Conservation (phyloP, 371 early-diverging fungal genomes). For the Mortierella sp. region DNA sequence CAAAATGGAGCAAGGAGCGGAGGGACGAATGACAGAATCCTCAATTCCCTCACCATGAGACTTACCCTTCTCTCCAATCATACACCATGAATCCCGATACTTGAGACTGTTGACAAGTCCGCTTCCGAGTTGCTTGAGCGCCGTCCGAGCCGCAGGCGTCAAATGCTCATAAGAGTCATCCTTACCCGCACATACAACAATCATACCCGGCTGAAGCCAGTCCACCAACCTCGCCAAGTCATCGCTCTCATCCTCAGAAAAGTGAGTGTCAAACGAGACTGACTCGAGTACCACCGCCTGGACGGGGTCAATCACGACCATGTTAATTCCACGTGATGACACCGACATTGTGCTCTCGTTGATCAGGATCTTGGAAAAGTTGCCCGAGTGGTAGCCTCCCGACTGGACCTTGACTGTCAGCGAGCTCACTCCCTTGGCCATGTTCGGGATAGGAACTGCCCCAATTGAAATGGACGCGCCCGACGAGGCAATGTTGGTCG, state of each 20-base stretch:
- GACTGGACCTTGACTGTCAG: constrained; percentile 70
- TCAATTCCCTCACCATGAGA: background rate
- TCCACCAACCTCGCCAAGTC: constrained; percentile 77
- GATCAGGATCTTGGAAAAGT: constrained; percentile 77
- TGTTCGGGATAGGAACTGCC: constrained; percentile 34
- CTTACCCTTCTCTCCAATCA: constrained; percentile 78
- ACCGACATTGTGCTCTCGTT: constrained; percentile 68
- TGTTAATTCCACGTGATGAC: constrained; percentile 79
- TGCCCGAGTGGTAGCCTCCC: constrained; percentile 80
- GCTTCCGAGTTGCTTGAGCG: constrained; percentile 73
- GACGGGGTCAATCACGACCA: constrained; percentile 75
- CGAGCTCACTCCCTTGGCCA: constrained; percentile 20
- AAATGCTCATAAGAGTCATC: constrained; percentile 81
- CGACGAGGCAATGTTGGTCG: constrained; percentile 28
- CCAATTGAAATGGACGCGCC: constrained; percentile 24
- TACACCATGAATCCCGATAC: constrained; percentile 85
- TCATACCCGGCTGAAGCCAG: constrained; percentile 67
- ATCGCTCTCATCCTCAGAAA: constrained; percentile 73
- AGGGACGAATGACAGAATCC: background rate
- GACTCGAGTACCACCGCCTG: constrained; percentile 75
- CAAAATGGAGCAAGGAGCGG: background rate
- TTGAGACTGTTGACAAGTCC: constrained; percentile 60
- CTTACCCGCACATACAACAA: constrained; percentile 74
- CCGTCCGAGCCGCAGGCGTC: constrained; percentile 63
- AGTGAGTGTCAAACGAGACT: constrained; percentile 82